A percentile compares a stretch with the other conserved stretches of the same genome.
phyloP scores from a whole-genome alignment of 495 filamentous ascomycete species.

The Echria macrotheca region DNA sequence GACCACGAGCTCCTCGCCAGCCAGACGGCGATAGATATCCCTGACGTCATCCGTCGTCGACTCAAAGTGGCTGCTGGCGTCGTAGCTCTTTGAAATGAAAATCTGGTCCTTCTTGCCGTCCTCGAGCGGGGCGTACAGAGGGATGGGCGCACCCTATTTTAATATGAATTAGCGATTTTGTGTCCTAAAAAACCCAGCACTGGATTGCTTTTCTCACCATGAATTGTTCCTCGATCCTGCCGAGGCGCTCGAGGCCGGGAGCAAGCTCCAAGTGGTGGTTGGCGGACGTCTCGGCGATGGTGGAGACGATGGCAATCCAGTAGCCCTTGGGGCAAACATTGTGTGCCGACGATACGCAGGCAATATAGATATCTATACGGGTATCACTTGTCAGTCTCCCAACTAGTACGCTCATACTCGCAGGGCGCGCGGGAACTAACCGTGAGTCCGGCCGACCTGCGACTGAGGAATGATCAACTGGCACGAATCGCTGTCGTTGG shows the following conservation, averaged over 20 bases:
- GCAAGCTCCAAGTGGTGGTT: conserved; percentile 96
- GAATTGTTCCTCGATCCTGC: conserved; percentile 94
- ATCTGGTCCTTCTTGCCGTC: conserved; percentile 84
- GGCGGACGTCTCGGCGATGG: conserved; percentile 83
- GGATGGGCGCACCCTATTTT: conserved; percentile 68
- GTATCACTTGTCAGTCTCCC: background rate
- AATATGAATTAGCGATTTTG: conserved; percentile 7
- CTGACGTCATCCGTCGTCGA: conserved; percentile 83
- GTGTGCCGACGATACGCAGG: conserved; percentile 90
- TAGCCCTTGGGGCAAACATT: conserved; percentile 99
- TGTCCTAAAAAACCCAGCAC: background rate
- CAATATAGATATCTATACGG: conserved; percentile 89
- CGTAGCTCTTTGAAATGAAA: conserved; percentile 98
- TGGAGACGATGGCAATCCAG: conserved; percentile 97
- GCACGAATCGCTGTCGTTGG: conserved; percentile 82
- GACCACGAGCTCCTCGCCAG: conserved; percentile 79
- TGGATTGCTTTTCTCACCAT: conserved; percentile 49
- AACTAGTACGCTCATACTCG: background rate
- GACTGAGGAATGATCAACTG: conserved; percentile 98
- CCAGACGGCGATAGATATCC: conserved; percentile 84
- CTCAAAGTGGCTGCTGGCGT: conserved; percentile 96
- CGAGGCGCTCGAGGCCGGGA: conserved; percentile 88
- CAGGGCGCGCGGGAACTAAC: conserved; percentile 46
- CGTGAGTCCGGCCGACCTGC: conserved; percentile 90
- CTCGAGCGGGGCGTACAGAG: conserved; percentile 87